Evolutionary conservation across 2,329 filamentous ascomycete genomes (phyloP), one percentile per base, ranked within the genome.

Genomic region (Colletotrichum gigasporum): DNA sequence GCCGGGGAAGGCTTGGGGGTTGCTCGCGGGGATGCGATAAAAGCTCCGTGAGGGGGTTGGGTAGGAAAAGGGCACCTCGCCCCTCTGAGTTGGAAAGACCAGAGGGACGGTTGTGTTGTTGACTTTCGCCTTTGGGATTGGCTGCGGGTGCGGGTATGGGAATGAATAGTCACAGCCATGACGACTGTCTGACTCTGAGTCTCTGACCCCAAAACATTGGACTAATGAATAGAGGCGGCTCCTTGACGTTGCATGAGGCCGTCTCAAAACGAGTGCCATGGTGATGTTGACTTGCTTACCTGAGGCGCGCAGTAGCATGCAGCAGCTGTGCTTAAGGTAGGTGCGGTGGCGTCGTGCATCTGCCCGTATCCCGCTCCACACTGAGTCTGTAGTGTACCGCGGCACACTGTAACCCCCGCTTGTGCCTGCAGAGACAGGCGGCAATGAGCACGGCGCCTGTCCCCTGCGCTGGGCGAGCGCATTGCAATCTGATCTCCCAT

Each of bases 171-270:
- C n/a, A 47, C 48, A 24, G 39, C 34, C n/a, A 47, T 41, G 18
- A 11, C 35, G 22, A 35, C 20, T 26, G 41, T 60, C 12, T 47
- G n/a, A 41, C 32, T 41, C 16, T 28, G 32, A 35, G 26, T n/a
- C n/a, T n/a, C n/a, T n/a, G 34, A 28, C 48, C 11, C 22, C 24
- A 37, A 52, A 18, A 37, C 39, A 64, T 32, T 20, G 56, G 61
- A 54, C 6, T 41, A 50, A 50, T 22, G 35, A 63, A 62, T 57
- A 20, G 37, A 45, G 53, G 7, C 18, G 22, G n/a, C 37, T 28
- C 37, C 63, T 63, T 37, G 44, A 20, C 51, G 44, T 22, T 63
- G 63, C 44, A 51, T 39, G 57, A 58, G n/a, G 63, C 26, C 44
- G 37, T 63, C 28, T 12, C 51, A 63, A 65, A 63, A 63, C 62